phyloP scores from a whole-genome alignment of 768 basidiomycete species.

The Amanita thiersii region DNA sequence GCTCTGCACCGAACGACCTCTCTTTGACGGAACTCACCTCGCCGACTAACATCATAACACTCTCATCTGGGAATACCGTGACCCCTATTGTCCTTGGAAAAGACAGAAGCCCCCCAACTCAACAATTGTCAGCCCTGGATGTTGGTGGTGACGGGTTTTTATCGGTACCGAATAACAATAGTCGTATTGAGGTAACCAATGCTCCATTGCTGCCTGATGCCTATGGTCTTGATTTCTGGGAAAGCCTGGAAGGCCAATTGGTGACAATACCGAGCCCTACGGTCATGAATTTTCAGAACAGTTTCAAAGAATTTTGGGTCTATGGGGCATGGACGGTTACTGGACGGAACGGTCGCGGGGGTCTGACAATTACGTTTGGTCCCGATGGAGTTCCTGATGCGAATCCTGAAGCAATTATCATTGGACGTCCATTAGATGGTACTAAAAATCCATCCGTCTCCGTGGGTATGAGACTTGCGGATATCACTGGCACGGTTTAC shows the following conservation, averaged over 20 bases:
- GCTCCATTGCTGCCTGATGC: conserved; percentile 38
- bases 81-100: conserved; percentile 42
- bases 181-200: conserved; percentile 35
- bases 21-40: conserved; percentile 39
- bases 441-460: conserved; percentile 40
- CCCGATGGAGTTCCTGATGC: conserved; percentile 43
- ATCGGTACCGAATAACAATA: conserved; percentile 46
- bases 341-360: conserved; percentile 48
- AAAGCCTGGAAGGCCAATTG: conserved; percentile 50
- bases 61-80: conserved; percentile 38
- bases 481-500: conserved; percentile 48
- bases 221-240: conserved; percentile 59
- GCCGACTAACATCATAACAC: conserved; percentile 32
- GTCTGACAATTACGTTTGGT: conserved; percentile 42
- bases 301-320: conserved; percentile 51
- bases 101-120: conserved; percentile 45
- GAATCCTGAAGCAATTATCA: conserved; percentile 48
- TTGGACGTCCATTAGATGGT: conserved; percentile 46
- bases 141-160: conserved; percentile 45
- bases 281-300: conserved; percentile 41
- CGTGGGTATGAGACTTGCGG: conserved; percentile 35
- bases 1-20: conserved; percentile 34
- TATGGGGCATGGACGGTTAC: conserved; percentile 48
- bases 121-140: conserved; percentile 40
- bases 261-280: conserved; percentile 43